Conservation (phyloP, 139 green algal genomes). For the Astrephomene gubernaculifera region DNA sequence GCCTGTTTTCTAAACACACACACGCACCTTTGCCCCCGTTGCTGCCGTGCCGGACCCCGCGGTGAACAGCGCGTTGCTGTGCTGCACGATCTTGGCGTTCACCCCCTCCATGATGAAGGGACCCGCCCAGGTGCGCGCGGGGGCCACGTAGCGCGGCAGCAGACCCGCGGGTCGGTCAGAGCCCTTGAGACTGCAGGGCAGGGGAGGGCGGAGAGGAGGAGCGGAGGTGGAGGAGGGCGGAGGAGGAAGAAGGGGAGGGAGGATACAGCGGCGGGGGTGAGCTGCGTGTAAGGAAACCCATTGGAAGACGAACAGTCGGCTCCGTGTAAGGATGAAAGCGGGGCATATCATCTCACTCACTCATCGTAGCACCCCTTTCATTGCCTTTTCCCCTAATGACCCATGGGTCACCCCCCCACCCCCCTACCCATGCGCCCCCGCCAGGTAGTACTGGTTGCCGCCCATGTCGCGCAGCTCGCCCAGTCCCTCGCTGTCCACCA, state of each 20-base stretch:
- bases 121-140: constrained; percentile 49
- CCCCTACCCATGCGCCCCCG: constrained; percentile 6
- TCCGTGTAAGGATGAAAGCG: too few relatives aligned
- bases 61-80: constrained; percentile 56
- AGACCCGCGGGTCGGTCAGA: constrained; percentile 41
- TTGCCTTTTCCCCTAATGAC: too few relatives aligned
- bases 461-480: constrained; percentile 7
- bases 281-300: too few relatives aligned
- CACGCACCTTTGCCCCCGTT: too few relatives aligned
- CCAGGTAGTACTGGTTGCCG: constrained; percentile 59
- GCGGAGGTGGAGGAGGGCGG: not conserved
- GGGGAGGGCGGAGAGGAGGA: not conserved
- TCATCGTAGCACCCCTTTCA: too few relatives aligned
- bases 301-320: too few relatives aligned
- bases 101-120: constrained; percentile 75
- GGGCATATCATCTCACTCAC: too few relatives aligned
- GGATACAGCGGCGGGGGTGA: not conserved
- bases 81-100: constrained; percentile 80
- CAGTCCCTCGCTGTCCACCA: not conserved
- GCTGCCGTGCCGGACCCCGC: not conserved
- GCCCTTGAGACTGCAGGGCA: not conserved
- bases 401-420: not conserved
- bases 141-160: constrained; percentile 42
- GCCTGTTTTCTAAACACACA: too few relatives aligned
- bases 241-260: not conserved